Percentiles rank a stretch among this genome's conserved stretches.
Evolutionary conservation across 202 grass and related monocot species (phyloP).

Genomic region (Digitaria exilis): DNA sequence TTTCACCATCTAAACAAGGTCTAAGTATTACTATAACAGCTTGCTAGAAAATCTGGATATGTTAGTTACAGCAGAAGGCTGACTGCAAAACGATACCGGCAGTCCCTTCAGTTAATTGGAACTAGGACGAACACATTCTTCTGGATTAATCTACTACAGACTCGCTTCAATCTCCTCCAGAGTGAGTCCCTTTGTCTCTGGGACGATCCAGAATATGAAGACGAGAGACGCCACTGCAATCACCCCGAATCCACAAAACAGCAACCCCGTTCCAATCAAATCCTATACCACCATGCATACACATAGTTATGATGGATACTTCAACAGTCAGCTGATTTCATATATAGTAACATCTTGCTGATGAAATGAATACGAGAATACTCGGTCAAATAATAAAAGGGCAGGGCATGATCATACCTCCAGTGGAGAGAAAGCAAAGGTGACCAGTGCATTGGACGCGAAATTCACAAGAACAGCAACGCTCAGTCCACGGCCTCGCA

Average conservation of each 20-base stretch:
- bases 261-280: constrained; percentile 81
- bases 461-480: constrained; percentile 95
- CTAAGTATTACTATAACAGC: neutral
- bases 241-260: constrained; percentile 83
- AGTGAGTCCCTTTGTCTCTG: constrained; percentile 94
- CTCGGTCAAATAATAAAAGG: neutral
- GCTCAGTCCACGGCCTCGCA: constrained; percentile 88
- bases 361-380: constrained; percentile 5
- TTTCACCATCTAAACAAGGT: too few species aligned
- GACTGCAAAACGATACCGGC: neutral
- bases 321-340: neutral
- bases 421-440: constrained; percentile 96
- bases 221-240: constrained; percentile 71
- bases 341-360: neutral
- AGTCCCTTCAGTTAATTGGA: neutral
- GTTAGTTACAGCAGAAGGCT: neutral
- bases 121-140: neutral
- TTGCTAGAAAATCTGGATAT: neutral
- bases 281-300: constrained; percentile 49
- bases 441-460: constrained; percentile 83
- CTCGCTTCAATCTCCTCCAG: constrained; percentile 93
- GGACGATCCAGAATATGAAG: constrained; percentile 86
- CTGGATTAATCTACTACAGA: constrained; percentile 45
- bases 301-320: neutral
- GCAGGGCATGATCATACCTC: constrained; percentile 61